Percentiles rank a stretch among this genome's conserved stretches.
These are phyloP conservation scores for Stagonosporopsis vannaccii DNA, from an alignment of 2,329 filamentous ascomycete species.

Conservation along the genomic window DNA sequence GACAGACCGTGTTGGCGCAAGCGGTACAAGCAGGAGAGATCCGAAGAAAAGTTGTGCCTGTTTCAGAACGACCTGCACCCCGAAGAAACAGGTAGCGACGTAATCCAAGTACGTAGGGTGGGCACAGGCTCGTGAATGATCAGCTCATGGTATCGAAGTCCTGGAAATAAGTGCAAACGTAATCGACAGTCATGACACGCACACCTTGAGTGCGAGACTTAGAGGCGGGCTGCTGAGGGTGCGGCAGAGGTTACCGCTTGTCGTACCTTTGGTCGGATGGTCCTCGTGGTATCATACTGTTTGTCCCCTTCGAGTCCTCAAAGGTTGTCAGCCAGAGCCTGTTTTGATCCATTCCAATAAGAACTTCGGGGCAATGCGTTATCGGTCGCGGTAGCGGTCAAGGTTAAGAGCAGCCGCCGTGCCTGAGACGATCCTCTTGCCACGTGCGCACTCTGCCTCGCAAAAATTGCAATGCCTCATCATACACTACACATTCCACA, in stretches of 20 bases:
- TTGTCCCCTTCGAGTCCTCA: too few relatives aligned
- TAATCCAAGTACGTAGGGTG: not conserved
- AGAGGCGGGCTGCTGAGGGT: too few relatives aligned
- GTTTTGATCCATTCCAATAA: not conserved
- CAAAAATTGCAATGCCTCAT: not conserved
- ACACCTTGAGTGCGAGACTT: too few relatives aligned
- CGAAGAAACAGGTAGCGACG: not conserved
- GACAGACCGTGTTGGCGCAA: conserved; percentile 8
- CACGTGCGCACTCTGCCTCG: not conserved
- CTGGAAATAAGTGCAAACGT: too few relatives aligned
- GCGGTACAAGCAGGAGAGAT: conserved; percentile 3
- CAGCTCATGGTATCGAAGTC: too few relatives aligned
- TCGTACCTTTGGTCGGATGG: too few relatives aligned
- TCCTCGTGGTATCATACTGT: too few relatives aligned
- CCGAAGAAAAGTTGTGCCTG: not conserved
- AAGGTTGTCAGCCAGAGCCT: not conserved
- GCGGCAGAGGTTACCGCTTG: too few relatives aligned
- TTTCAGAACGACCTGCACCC: not conserved
- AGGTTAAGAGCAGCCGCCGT: too few relatives aligned
- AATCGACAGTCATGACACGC: not conserved
- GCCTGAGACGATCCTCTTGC: not conserved
- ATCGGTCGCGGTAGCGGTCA: too few relatives aligned
- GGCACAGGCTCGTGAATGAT: not conserved
- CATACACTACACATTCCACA: too few relatives aligned
- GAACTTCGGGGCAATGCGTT: not conserved